Conservation (phyloP, 345 rosid species). For the Kernera saxatilis region DNA sequence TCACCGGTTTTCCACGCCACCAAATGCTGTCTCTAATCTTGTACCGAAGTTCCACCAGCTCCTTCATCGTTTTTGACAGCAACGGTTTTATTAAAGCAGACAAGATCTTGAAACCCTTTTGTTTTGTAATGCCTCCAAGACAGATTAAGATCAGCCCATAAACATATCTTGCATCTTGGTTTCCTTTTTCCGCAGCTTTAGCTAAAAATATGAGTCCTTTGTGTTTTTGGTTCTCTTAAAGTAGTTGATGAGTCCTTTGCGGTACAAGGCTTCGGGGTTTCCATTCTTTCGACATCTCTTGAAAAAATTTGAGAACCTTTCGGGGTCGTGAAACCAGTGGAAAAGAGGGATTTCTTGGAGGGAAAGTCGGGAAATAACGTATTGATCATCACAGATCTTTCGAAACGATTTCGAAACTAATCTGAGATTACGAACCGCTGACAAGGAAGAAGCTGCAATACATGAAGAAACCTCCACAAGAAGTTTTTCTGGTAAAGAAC, state of each 20-base stretch:
- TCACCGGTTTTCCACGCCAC: background rate
- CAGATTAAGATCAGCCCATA: constrained; percentile 20
- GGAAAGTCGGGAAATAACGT: background rate
- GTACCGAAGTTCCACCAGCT: background rate
- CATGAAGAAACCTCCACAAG: constrained; percentile 10
- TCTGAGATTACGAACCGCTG: background rate
- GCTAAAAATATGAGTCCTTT: background rate
- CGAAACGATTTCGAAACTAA: constrained; percentile 1
- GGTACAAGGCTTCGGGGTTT: constrained; percentile 22
- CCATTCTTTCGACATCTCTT: constrained; percentile 2
- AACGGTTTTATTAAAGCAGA: background rate
- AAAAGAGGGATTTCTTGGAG: background rate
- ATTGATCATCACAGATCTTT: background rate
- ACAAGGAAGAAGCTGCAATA: background rate
- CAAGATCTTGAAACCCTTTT: constrained; percentile 13
- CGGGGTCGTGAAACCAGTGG: background rate
- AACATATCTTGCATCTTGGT: constrained; percentile 8
- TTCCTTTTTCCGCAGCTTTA: constrained; percentile 3
- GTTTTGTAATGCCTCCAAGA: constrained; percentile 6
- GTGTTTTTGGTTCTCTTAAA: background rate
- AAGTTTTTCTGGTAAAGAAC: constrained; percentile 5
- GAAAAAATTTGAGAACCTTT: background rate
- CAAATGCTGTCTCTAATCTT: background rate
- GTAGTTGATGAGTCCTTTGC: background rate
- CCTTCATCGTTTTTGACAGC: background rate